Conservation (phyloP, 441 rosid species). For the Populus hybrid region DNA sequence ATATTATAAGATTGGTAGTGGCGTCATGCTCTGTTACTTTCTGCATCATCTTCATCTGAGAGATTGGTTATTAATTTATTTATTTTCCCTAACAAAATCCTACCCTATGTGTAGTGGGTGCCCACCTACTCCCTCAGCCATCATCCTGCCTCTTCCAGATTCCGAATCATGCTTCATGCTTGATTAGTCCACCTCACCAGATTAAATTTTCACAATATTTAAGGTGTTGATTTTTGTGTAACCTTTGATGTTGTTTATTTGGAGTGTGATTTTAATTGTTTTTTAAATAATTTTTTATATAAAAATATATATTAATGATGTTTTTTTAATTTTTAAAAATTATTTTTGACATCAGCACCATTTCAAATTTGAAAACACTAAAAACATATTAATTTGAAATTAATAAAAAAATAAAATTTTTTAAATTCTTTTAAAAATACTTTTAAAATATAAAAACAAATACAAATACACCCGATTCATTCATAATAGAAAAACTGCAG, state of each 20-base stretch:
- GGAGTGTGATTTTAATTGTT: no score
- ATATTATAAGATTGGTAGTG: not conserved
- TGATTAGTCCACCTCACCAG: not conserved
- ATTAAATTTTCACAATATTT: not conserved
- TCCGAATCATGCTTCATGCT: not conserved
- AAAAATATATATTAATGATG: no score
- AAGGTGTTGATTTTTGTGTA: constrained; percentile 1
- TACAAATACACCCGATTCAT: not conserved
- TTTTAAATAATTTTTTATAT: no score
- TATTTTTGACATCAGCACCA: no score
- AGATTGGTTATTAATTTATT: not conserved
- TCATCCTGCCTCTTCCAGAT: constrained; percentile 8
- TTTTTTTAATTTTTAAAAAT: no score
- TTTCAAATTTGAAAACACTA: no score
- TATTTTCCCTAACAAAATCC: not conserved
- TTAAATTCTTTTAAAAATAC: no score
- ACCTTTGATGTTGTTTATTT: not conserved
- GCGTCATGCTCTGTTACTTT: not conserved
- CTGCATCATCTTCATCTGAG: not conserved
- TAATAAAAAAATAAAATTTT: no score
- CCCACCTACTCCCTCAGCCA: constrained; percentile 1
- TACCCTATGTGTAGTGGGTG: not conserved
- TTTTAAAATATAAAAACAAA: no score
- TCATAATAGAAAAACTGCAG: no score
- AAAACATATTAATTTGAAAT: no score